These are phyloP conservation scores for Albizia julibrissin DNA, from an alignment of 306 rosid species.

Conservation along the genomic window DNA sequence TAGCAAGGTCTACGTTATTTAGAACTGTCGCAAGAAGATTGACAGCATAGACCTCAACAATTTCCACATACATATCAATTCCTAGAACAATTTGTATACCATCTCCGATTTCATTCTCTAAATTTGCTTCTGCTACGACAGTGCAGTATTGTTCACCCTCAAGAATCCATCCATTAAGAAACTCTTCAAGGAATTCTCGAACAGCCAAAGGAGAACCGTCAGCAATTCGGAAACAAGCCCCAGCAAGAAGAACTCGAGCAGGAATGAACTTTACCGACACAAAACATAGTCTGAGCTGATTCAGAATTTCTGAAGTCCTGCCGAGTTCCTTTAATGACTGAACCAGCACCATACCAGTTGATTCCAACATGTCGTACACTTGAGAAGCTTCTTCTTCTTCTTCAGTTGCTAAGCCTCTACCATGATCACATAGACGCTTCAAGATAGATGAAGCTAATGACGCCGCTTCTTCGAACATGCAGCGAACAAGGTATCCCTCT, in stretches of 20 bases:
- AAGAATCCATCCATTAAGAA: constrained; percentile 70
- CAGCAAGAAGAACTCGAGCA: constrained; percentile 57
- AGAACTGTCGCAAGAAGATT: constrained; percentile 48
- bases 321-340: constrained; percentile 68
- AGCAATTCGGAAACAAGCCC: constrained; percentile 63
- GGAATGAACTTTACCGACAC: constrained; percentile 58
- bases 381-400: constrained; percentile 28
- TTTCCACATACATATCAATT: constrained; percentile 60
- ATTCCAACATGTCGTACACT: constrained; percentile 60
- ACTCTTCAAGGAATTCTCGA: constrained; percentile 60
- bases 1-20: constrained; percentile 57
- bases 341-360: constrained; percentile 72
- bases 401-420: background rate
- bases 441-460: constrained; percentile 63
- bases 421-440: constrained; percentile 38
- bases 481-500: constrained; percentile 84
- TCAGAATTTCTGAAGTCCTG: constrained; percentile 62
- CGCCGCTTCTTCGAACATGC: constrained; percentile 68
- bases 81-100: constrained; percentile 39
- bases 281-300: constrained; percentile 55
- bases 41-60: constrained; percentile 65
- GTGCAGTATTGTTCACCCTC: constrained; percentile 50
- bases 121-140: constrained; percentile 39
- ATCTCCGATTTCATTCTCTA: constrained; percentile 29
- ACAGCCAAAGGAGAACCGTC: constrained; percentile 48